phyloP scores from a whole-genome alignment of 148 eudicot genomes.

The Camellia japonica region DNA sequence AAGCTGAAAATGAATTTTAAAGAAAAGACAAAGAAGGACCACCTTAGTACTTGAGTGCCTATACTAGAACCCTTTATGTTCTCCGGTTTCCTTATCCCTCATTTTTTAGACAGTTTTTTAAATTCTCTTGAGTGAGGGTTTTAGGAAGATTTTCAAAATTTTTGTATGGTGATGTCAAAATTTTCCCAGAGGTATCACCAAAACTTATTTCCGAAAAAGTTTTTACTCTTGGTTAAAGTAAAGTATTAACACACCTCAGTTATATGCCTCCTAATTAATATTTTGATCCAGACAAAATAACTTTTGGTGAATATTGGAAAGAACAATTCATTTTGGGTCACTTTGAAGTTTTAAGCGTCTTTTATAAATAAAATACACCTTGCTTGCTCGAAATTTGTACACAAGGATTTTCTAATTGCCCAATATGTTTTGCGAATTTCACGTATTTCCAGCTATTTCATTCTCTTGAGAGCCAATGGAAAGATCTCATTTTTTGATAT shows the following conservation, averaged over 20 bases:
- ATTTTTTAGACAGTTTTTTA: neutral
- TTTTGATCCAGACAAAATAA: neutral
- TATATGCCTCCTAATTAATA: neutral
- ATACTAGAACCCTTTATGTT: neutral
- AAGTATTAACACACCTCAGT: neutral
- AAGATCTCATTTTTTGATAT: constrained; percentile 3
- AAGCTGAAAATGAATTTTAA: constrained; percentile 17
- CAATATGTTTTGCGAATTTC: neutral
- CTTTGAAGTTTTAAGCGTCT: neutral
- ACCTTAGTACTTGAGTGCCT: constrained; percentile 14
- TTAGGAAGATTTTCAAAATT: constrained; percentile 1
- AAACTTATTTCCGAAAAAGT: neutral
- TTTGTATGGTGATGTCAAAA: constrained; percentile 9
- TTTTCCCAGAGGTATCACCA: neutral
- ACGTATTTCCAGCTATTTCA: constrained; percentile 5
- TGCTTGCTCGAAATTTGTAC: constrained; percentile 7
- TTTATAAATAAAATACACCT: neutral
- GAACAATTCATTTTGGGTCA: neutral
- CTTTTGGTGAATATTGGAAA: neutral
- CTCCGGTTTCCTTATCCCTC: neutral
- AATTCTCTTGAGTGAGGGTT: neutral
- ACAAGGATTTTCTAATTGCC: neutral
- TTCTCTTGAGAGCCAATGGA: constrained; percentile 12
- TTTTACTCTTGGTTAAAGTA: neutral
- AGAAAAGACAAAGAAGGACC: constrained; percentile 1